Percentiles rank a stretch among this genome's conserved stretches.
Conservation (phyloP, 441 rosid genomes). For the Populus hybrid region DNA sequence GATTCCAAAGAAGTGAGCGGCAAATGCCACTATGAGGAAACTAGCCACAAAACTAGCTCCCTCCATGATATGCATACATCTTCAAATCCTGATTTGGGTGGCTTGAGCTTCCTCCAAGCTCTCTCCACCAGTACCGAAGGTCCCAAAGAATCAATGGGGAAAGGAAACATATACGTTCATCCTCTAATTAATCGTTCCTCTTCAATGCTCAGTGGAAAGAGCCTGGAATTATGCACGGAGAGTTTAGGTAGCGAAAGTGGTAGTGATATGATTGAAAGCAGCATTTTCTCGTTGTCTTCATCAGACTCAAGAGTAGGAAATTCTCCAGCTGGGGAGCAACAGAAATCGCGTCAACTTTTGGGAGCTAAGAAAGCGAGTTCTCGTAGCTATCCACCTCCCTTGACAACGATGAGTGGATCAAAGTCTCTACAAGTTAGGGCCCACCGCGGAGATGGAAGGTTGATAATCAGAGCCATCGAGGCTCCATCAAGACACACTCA, state of each 20-base stretch:
- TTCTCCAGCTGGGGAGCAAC: slow-evolving; percentile 24
- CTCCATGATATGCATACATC: slow-evolving; percentile 12
- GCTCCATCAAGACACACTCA: slow-evolving; percentile 30
- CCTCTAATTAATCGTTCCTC: slow-evolving; percentile 42
- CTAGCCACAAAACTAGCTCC: neutral
- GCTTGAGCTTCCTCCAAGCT: slow-evolving; percentile 55
- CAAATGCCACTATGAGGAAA: slow-evolving; percentile 21
- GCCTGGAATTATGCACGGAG: slow-evolving; percentile 81
- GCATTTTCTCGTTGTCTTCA: slow-evolving; percentile 35
- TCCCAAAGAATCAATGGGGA: slow-evolving; percentile 22
- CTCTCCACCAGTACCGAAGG: slow-evolving; percentile 23
- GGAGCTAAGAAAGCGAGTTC: slow-evolving; percentile 28
- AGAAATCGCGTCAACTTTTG: slow-evolving; percentile 12
- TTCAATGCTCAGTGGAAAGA: slow-evolving; percentile 54
- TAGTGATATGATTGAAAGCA: slow-evolving; percentile 34
- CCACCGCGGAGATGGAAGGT: slow-evolving; percentile 64
- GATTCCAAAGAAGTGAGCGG: slow-evolving; percentile 21
- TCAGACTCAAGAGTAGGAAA: slow-evolving; percentile 19
- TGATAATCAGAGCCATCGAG: slow-evolving; percentile 51
- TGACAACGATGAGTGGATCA: slow-evolving; percentile 63
- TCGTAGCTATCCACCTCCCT: slow-evolving; percentile 63
- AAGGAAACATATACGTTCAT: slow-evolving; percentile 40
- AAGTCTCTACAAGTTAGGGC: slow-evolving; percentile 51
- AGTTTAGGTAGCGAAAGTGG: slow-evolving; percentile 81
- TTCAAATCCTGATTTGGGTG: slow-evolving; percentile 30